A percentile compares a stretch with the other conserved stretches of the same genome.
phyloP scores from a whole-genome alignment of 192 early-diverging fungal species.

The Backusella liffmaniae region DNA sequence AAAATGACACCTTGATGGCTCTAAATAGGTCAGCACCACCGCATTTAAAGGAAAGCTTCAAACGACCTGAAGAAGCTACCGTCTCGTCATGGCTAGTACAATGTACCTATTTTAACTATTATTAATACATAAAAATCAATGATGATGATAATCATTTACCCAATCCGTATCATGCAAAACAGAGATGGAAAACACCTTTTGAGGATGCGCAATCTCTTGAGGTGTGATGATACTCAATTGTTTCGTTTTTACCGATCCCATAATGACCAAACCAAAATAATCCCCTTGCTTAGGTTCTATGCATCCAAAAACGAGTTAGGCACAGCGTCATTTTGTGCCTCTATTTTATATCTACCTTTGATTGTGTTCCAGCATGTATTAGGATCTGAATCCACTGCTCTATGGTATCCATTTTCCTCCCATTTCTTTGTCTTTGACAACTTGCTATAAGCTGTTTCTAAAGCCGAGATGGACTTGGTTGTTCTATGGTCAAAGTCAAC shows the following conservation, averaged over 20 bases:
- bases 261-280: slow-evolving; percentile 52
- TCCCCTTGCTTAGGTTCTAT: slow-evolving; percentile 42
- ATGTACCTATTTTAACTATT: neutral
- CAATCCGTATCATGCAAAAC: slow-evolving; percentile 14
- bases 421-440: slow-evolving; percentile 40
- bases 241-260: slow-evolving; percentile 21
- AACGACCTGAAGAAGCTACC: neutral
- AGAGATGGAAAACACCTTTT: slow-evolving; percentile 9
- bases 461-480: slow-evolving; percentile 35
- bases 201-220: slow-evolving; percentile 3
- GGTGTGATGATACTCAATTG: slow-evolving; percentile 15
- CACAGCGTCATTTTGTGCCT: neutral
- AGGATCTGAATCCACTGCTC: slow-evolving; percentile 48
- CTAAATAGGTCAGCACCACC: neutral
- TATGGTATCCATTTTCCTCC: slow-evolving; percentile 42
- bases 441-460: slow-evolving; percentile 39
- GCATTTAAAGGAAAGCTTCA: neutral
- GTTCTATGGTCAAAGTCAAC: slow-evolving; percentile 36
- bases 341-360: slow-evolving; percentile 21
- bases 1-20: slow-evolving; percentile 11
- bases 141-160: neutral
- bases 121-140: neutral
- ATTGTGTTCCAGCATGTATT: slow-evolving; percentile 55
- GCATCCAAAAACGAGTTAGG: neutral
- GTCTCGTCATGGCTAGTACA: neutral